Evolutionary conservation across 495 filamentous ascomycete genomes (phyloP), one percentile per base, ranked within the genome.

Genomic region (Aspergillus avenaceus): DNA sequence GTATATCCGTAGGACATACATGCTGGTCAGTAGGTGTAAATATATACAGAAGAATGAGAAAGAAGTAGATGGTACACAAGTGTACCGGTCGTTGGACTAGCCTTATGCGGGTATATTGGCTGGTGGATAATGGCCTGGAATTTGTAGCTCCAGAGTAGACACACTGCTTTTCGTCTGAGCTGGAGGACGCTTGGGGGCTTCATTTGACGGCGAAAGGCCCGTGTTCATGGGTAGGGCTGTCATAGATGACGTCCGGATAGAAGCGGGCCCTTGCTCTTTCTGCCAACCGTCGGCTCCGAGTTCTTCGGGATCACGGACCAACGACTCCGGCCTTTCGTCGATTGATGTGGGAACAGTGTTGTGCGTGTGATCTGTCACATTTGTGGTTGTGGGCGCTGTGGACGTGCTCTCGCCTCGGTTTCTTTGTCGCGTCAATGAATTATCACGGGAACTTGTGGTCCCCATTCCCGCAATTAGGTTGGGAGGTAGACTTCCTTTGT

Each of bases 121-220:
- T 12, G 57, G 67, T 9, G 70, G 70, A 42, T 49, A 74, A 36
- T 60, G 64, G 16, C 70, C 70, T 0, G 70, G 70, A n/a, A 74
- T 71, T 40, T 65, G 61, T 56, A 67, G 50, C 41, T 67, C 69
- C 28, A 71, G 41, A 0, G 59, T 58, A 5, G 65, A 64, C 8
- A 57, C 37, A 22, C 61, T 65, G 40, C 58, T 62, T 54, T 72
- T 69, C 26, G 53, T 55, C 28, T 61, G 37, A 16, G 51, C 54
- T 0, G 53, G 23, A 26, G 60, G 45, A 16, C 54, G 63, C 22
- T 38, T 54, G 22, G 58, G 6, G 18, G 56, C 56, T 5, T 41
- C 48, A 12, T 12, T 49, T n/a, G 23, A 43, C 41, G 16, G 23
- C n/a, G 5, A 12, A 8, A 14, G 2, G 8, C 34, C 6, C n/a